Percentiles rank a stretch among this genome's conserved stretches.
Conservation (phyloP, 306 rosid species). For the Begonia masoniana region DNA sequence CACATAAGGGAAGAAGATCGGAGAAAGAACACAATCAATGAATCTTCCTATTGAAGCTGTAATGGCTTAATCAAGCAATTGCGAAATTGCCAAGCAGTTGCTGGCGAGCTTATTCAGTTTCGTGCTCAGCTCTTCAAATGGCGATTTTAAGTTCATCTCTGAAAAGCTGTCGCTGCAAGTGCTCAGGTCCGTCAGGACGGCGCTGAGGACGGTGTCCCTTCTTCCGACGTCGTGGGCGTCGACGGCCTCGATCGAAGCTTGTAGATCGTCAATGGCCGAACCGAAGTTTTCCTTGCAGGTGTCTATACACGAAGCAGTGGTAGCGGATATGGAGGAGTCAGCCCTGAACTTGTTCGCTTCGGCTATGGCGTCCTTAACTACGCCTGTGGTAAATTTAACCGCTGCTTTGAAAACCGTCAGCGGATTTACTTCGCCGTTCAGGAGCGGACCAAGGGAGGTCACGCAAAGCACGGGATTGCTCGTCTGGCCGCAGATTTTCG, state of each 20-base stretch:
- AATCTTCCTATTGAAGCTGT: background rate
- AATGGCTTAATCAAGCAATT: background rate
- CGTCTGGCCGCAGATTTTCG: conserved; percentile 4
- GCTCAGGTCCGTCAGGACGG: background rate
- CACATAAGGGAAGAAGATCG: too few species aligned
- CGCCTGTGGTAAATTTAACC: background rate
- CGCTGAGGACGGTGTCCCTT: conserved; percentile 1
- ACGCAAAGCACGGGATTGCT: conserved; percentile 3
- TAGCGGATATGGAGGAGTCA: background rate
- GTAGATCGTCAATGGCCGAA: background rate
- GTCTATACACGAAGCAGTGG: background rate
- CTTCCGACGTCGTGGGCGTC: background rate
- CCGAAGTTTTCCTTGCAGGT: conserved; percentile 7
- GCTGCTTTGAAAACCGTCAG: background rate
- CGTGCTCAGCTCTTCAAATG: background rate
- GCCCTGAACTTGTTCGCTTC: background rate
- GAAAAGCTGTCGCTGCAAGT: conserved; percentile 8
- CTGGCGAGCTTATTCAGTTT: conserved; percentile 1
- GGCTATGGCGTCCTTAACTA: background rate
- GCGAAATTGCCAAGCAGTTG: conserved; percentile 9
- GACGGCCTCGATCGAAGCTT: conserved; percentile 1
- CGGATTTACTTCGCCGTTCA: background rate
- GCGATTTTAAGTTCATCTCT: conserved; percentile 5
- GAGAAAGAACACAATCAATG: background rate
- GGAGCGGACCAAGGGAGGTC: background rate